Evolutionary conservation across 176 grass and related monocot species (phyloP).

Genomic region (Carex myosuroides): DNA sequence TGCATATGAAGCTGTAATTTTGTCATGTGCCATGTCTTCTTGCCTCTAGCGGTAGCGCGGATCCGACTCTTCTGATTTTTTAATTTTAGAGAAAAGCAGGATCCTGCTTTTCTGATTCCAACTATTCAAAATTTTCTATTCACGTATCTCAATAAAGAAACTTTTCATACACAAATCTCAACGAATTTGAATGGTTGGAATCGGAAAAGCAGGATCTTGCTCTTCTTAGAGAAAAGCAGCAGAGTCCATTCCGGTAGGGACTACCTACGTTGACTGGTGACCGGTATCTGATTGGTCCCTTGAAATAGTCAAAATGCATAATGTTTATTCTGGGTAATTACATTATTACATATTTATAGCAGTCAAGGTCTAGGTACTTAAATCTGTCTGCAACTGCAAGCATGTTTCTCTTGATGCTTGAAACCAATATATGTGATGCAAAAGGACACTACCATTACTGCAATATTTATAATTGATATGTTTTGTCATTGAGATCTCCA

Average conservation of each 20-base stretch:
- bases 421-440: background rate
- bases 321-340: background rate
- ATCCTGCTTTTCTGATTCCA: no score
- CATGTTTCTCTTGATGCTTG: background rate
- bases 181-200: no score
- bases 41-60: background rate
- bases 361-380: background rate
- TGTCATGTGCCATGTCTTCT: background rate
- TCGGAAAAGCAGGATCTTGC: no score
- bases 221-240: no score
- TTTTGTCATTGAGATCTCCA: slow-evolving; percentile 16
- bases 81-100: no score
- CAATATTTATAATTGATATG: background rate
- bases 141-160: no score
- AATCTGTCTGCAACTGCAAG: background rate
- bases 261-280: background rate
- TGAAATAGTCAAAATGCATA: background rate
- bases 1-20: background rate
- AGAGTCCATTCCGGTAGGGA: background rate
- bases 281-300: background rate
- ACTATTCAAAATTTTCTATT: no score
- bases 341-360: background rate
- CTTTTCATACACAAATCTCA: no score
- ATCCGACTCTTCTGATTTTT: no score
- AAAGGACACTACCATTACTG: background rate